Base-by-base conservation (phyloP, 345 rosid genomes). In the Clausena lansium region DNA sequence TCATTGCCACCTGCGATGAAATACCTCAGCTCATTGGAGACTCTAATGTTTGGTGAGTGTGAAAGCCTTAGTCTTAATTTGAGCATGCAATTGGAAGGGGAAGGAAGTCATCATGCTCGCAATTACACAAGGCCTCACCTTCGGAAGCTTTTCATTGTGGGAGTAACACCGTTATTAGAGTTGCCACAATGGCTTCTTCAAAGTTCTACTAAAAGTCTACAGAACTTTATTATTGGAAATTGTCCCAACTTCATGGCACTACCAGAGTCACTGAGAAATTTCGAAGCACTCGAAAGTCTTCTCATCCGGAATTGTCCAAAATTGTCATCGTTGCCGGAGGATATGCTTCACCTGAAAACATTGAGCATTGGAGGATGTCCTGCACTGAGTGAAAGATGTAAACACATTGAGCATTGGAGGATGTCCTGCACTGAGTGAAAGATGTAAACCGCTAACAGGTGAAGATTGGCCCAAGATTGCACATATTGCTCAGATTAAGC, bases 391-490 rank as follows among this genome's bases (percentile, higher is more conserved):
- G n/a, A n/a, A n/a, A n/a, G n/a, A n/a, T n/a, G n/a, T n/a, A n/a
- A n/a, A n/a, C n/a, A n/a, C n/a, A n/a, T n/a, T n/a, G n/a, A n/a
- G n/a, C n/a, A n/a, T n/a, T n/a, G n/a, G n/a, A n/a, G n/a, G n/a
- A n/a, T 82, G 81, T 64, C 65, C 59, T 15, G 73, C 62, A 7
- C 50, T 80, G 20, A 50, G 66, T 13, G 54, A 33, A 17, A 66
- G 78, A 63, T 82, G 82, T 54, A 39, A 52, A 6, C 62, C 32
- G n/a, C 62, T 32, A 52, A 60, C 35, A 15, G 71, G 85, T 57
- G 87, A 74, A 19, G 87, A 80, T 79, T 84, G 87, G 87, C 45
- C 41, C 13, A 79, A 76, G 68, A 85, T 85, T 22, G 60, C 80
- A 22, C 85, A 82, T 57, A 5, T 85, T 38, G 76, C 70, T 14